phyloP scores from a whole-genome alignment of 1,284 basidiomycete genomes.

The Volvariella surrecta region DNA sequence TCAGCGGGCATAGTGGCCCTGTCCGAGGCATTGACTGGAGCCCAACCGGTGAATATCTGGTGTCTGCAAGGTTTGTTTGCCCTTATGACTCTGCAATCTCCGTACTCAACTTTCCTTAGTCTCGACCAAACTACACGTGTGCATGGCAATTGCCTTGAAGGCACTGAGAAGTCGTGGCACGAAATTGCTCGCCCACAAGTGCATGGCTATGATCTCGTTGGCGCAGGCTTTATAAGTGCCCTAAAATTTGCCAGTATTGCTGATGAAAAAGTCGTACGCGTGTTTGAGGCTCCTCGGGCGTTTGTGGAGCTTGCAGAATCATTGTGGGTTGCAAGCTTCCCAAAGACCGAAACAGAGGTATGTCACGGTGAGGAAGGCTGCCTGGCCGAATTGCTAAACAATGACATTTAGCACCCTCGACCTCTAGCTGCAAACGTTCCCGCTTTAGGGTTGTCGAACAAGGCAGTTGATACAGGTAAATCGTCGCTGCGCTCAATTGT shows the following conservation, averaged over 20 bases:
- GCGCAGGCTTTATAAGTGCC: constrained; percentile 66
- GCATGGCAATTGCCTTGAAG: constrained; percentile 47
- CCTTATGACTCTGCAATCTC: constrained; percentile 2
- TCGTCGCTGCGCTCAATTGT: too few species aligned
- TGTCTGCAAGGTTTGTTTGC: constrained; percentile 65
- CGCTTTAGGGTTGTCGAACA: constrained; percentile 32
- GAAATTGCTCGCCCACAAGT: constrained; percentile 88
- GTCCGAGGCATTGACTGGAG: constrained; percentile 83
- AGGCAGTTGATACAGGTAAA: constrained; percentile 50
- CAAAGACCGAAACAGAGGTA: constrained; percentile 40
- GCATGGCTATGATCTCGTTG: constrained; percentile 90
- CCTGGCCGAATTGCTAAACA: not conserved
- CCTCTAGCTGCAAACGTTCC: constrained; percentile 28
- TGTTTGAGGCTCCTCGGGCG: constrained; percentile 80
- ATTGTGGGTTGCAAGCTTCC: constrained; percentile 40
- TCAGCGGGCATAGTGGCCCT: constrained; percentile 73
- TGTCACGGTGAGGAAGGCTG: constrained; percentile 5
- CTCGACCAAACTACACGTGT: constrained; percentile 87
- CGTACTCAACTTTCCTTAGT: constrained; percentile 27
- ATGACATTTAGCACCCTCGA: constrained; percentile 20
- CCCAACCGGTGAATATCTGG: constrained; percentile 72
- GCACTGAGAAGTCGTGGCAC: constrained; percentile 52
- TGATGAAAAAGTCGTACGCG: constrained; percentile 87
- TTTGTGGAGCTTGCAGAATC: constrained; percentile 60
- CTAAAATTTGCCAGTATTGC: constrained; percentile 80